Conservation (phyloP, 306 rosid genomes). For the Gleditsia sinensis region DNA sequence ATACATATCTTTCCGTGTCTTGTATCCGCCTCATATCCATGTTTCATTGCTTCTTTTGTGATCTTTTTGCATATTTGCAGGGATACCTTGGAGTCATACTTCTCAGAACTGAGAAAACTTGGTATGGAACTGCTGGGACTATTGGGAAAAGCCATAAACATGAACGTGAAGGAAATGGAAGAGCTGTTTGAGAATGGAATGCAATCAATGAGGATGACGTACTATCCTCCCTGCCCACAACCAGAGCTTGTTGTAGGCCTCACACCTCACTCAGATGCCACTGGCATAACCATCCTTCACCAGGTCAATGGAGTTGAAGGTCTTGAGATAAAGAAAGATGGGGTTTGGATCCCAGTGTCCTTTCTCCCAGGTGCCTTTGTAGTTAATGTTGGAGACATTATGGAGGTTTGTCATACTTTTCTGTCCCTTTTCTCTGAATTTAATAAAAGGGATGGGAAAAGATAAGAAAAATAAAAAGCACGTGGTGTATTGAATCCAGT, state of each 20-base stretch:
- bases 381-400: constrained; percentile 75
- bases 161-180: constrained; percentile 50
- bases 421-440: background rate
- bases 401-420: constrained; percentile 61
- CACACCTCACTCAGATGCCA: constrained; percentile 70
- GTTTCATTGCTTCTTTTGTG: too few species aligned
- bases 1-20: too few species aligned
- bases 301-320: constrained; percentile 76
- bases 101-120: constrained; percentile 44
- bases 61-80: constrained; percentile 36
- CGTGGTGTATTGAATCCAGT: constrained; percentile 36
- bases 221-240: constrained; percentile 76
- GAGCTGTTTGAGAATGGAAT: constrained; percentile 64
- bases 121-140: constrained; percentile 47
- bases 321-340: constrained; percentile 69
- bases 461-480: background rate
- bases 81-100: constrained; percentile 58
- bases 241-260: constrained; percentile 69
- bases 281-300: constrained; percentile 67
- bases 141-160: constrained; percentile 50
- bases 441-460: background rate
- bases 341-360: constrained; percentile 69
- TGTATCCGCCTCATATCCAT: too few species aligned
- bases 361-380: constrained; percentile 56
- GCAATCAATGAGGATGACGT: constrained; percentile 72